Evolutionary conservation across 192 early-diverging fungal genomes (phyloP), one percentile per base, ranked within the genome.

Genomic region (Entomortierella beljakovae): DNA sequence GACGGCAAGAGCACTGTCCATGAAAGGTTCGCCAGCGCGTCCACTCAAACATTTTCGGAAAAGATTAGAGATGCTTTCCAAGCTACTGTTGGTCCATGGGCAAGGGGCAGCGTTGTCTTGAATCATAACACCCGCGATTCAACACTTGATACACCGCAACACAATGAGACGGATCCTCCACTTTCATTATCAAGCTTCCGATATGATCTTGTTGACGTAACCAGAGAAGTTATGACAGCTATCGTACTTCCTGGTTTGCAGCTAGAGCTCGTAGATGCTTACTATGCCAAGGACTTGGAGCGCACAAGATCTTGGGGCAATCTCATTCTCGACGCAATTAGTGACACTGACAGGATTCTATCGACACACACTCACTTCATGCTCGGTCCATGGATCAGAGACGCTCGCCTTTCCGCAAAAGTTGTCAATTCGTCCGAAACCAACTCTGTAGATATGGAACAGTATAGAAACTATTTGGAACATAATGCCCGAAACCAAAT

Each of bases 131-230:
- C 33, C 22, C 13, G 51, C 28, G 28, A 48, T 0, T 37, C 61
- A 22, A 6, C 51, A 0, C 6, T 10, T 7, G 29, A 33, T 9
- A 23, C 34, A 31, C 18, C 26, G 50, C 31, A 15, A 50, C 35
- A 28, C 6, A 55, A 66, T 10, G 52, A 40, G 11, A 2, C 46
- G 5, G 40, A 61, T 22, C 57, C 64, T 4, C 74, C 74, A 16
- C 20, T 69, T 48, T 59, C 64, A 13, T 32, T 64, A 2, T 79
- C 75, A 10, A 69, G 66, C 37, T 70, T 79, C 51, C 75, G 42
- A 29, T 79, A 79, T 40, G 75, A 79, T 55, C 52, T 79, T 16
- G 75, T 70, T 16, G 75, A 79, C 48, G 75, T 79, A 37, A 79
- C 75, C 1, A 42, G 75, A 18, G 75, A 79, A 28, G 56, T 79